These are phyloP conservation scores for Eimeria zaria DNA, from an alignment of 169 alveolate species.

Conservation along the genomic window DNA sequence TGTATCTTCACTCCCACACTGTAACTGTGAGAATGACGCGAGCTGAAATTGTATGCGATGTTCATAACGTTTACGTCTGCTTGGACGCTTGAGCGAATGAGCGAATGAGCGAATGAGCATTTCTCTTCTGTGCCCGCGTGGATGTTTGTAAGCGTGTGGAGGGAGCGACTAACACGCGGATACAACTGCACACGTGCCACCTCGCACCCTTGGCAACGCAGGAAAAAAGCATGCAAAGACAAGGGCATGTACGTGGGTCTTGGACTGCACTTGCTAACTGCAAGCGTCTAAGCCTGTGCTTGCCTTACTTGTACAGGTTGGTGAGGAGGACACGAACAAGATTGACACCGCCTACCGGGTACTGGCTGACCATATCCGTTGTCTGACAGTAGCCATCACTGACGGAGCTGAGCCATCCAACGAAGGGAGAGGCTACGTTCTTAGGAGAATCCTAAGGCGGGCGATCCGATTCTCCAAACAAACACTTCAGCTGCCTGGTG, in stretches of 20 bases:
- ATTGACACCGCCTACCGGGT: constrained; percentile 97
- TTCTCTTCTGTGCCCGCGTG: neutral
- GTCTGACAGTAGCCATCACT: constrained; percentile 95
- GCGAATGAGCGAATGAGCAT: neutral
- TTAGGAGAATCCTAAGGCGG: constrained; percentile 95
- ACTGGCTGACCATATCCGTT: constrained; percentile 97
- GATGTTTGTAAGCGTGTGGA: neutral
- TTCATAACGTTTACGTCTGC: neutral
- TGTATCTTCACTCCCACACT: neutral
- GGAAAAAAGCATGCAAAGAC: neutral
- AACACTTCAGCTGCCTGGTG: constrained; percentile 83
- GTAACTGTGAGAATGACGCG: neutral
- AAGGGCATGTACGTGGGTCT: neutral
- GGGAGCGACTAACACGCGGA: neutral
- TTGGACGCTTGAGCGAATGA: neutral
- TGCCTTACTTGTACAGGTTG: constrained; percentile 81
- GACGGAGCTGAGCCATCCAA: constrained; percentile 97
- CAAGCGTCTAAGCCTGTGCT: no score
- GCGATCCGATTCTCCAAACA: constrained; percentile 95
- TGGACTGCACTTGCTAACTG: neutral
- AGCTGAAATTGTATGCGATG: neutral
- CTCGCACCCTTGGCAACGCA: neutral
- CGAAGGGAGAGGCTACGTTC: constrained; percentile 96
- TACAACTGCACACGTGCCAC: neutral
- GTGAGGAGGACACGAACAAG: constrained; percentile 90